Conservation (phyloP, 495 filamentous ascomycete species). For the Penicillium longicatenatum region DNA sequence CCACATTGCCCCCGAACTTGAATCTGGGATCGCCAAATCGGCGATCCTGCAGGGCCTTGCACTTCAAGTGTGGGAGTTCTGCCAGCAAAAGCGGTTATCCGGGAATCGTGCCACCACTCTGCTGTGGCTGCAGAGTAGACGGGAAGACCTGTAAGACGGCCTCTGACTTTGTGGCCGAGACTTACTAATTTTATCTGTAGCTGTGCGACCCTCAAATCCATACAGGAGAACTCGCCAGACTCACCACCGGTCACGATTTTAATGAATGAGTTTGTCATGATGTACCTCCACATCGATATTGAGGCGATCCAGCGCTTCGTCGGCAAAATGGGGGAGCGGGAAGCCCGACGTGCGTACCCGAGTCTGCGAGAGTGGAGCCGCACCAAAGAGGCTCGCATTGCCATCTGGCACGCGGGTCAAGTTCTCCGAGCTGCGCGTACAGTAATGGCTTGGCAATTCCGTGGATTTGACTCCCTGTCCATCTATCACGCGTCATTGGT, state of each 20-base stretch:
- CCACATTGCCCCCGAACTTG: constrained; percentile 30
- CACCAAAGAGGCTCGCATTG: constrained; percentile 48
- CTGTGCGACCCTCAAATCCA: constrained; percentile 8
- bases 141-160: constrained; percentile 26
- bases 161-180: no score
- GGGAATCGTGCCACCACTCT: constrained; percentile 14
- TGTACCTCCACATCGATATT: constrained; percentile 58
- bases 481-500: constrained; percentile 58
- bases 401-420: constrained; percentile 63
- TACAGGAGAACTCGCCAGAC: constrained; percentile 7
- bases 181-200: not conserved
- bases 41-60: constrained; percentile 39
- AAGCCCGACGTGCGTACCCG: constrained; percentile 53
- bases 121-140: constrained; percentile 32
- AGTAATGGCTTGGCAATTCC: constrained; percentile 46
- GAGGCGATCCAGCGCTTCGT: constrained; percentile 64
- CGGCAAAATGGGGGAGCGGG: constrained; percentile 59
- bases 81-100: constrained; percentile 25
- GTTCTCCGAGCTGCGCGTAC: constrained; percentile 51
- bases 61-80: constrained; percentile 28
- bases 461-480: constrained; percentile 57
- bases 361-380: constrained; percentile 52
- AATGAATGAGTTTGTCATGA: constrained; percentile 52
- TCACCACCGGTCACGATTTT: constrained; percentile 29
- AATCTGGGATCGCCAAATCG: constrained; percentile 47